phyloP scores from a whole-genome alignment of 2,329 filamentous ascomycete species.

The Bisporella sp. region DNA sequence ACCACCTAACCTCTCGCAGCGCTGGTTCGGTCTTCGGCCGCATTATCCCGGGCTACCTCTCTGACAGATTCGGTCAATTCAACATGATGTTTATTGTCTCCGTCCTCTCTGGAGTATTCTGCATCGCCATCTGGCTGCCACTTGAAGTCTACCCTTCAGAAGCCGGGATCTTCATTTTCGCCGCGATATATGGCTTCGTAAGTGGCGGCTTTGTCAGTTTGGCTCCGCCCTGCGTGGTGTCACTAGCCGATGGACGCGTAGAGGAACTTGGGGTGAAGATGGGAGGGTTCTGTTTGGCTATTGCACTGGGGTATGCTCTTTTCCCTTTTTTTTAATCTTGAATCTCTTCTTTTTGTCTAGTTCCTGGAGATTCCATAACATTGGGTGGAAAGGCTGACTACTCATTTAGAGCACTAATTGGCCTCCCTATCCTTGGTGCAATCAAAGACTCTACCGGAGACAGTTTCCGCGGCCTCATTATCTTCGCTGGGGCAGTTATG shows the following conservation, averaged over 20 bases:
- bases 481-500: too few species aligned
- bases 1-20: too few species aligned
- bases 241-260: too few species aligned
- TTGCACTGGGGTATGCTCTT: slow-evolving; percentile 17
- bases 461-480: too few species aligned
- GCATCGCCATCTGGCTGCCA: slow-evolving; percentile 8
- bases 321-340: slow-evolving; percentile 6
- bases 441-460: slow-evolving; percentile 25
- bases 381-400: slow-evolving; percentile 56
- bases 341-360: slow-evolving; percentile 20
- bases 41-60: slow-evolving; percentile 27
- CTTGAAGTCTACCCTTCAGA: slow-evolving; percentile 2
- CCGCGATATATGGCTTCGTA: slow-evolving; percentile 5
- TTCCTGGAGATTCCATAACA: slow-evolving; percentile 42
- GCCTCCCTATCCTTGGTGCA: slow-evolving; percentile 60
- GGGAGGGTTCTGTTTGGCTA: too few species aligned
- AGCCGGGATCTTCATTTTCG: slow-evolving; percentile 3
- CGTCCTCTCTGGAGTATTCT: slow-evolving; percentile 19
- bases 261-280: too few species aligned
- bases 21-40: slow-evolving; percentile 29
- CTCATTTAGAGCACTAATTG: slow-evolving; percentile 57
- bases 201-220: too few species aligned
- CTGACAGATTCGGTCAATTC: slow-evolving; percentile 27
- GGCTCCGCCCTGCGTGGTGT: too few species aligned
- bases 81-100: slow-evolving; percentile 23